These are phyloP conservation scores for Chionographis japonica DNA, from an alignment of 106 monocot species.

Conservation along the genomic window DNA sequence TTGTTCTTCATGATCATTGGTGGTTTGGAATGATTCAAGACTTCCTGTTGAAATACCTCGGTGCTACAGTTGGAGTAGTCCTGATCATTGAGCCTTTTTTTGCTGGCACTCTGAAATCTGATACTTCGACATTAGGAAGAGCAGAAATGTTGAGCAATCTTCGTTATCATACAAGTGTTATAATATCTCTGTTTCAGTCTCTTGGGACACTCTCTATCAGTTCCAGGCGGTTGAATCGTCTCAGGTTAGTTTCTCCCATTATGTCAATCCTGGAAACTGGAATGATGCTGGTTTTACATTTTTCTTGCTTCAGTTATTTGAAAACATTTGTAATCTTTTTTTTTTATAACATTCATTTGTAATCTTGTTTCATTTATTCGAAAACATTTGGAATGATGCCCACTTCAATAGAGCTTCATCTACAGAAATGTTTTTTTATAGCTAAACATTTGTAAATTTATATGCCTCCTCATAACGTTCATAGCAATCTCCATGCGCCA, in stretches of 20 bases:
- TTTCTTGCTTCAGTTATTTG: background rate
- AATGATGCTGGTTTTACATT: background rate
- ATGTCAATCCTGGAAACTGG: slow-evolving; percentile 3
- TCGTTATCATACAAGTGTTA: slow-evolving; percentile 98
- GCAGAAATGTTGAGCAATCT: slow-evolving; percentile 99
- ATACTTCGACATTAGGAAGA: slow-evolving; percentile 89
- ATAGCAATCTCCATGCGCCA: no score
- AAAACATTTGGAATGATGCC: no score
- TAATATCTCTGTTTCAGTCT: slow-evolving; percentile 94
- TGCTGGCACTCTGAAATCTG: slow-evolving; percentile 87
- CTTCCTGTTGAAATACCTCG: slow-evolving; percentile 94
- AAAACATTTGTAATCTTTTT: background rate
- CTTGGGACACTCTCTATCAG: slow-evolving; percentile 90
- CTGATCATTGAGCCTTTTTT: slow-evolving; percentile 99
- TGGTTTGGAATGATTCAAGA: slow-evolving; percentile 99
- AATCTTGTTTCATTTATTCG: no score
- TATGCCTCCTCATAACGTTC: no score
- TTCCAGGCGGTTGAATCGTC: slow-evolving; percentile 72
- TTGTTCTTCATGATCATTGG: slow-evolving; percentile 84
- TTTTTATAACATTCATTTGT: background rate
- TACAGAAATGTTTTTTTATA: no score
- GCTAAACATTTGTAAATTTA: no score
- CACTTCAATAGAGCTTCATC: no score
- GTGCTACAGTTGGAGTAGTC: slow-evolving; percentile 91
- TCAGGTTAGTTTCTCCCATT: slow-evolving; percentile 57